Evolutionary conservation across 2,329 filamentous ascomycete species (phyloP).

Genomic region (Microdochium paspali): DNA sequence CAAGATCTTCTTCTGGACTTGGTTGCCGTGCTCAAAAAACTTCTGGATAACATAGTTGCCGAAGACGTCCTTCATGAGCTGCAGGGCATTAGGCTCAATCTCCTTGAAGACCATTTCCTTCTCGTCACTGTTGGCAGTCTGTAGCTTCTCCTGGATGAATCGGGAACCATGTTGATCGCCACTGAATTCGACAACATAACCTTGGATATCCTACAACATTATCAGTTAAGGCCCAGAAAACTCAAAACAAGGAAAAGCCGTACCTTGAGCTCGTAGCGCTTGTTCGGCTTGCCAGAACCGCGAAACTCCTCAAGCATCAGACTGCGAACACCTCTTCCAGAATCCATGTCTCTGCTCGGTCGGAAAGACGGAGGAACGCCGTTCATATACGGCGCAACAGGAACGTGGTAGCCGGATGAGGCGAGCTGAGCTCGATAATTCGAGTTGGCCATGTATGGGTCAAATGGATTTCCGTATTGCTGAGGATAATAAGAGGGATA

Average conservation of each 20-base stretch:
- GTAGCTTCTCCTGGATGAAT: slow-evolving; percentile 89
- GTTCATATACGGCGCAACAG: slow-evolving; percentile 13
- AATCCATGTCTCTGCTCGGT: slow-evolving; percentile 45
- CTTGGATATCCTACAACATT: slow-evolving; percentile 60
- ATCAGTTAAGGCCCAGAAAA: slow-evolving; percentile 6
- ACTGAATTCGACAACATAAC: slow-evolving; percentile 84
- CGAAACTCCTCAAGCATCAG: slow-evolving; percentile 72
- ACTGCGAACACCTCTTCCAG: slow-evolving; percentile 56
- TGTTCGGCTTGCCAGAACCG: slow-evolving; percentile 60
- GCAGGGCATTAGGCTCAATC: slow-evolving; percentile 73
- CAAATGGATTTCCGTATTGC: slow-evolving; percentile 26
- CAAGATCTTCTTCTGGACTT: slow-evolving; percentile 81
- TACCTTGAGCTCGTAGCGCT: slow-evolving; percentile 71
- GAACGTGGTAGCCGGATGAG: slow-evolving; percentile 23
- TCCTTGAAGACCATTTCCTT: slow-evolving; percentile 87
- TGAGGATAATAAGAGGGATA: slow-evolving; percentile 20
- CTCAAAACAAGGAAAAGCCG: slow-evolving; percentile 2
- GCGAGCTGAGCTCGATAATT: slow-evolving; percentile 23
- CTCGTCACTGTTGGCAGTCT: slow-evolving; percentile 89
- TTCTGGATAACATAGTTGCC: slow-evolving; percentile 99
- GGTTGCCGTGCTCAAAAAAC: slow-evolving; percentile 91
- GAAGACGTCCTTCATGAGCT: slow-evolving; percentile 93
- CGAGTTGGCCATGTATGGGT: slow-evolving; percentile 22
- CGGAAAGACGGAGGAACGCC: slow-evolving; percentile 19
- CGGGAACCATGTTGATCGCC: slow-evolving; percentile 93